phyloP scores from a whole-genome alignment of 2,329 filamentous ascomycete genomes.

The Colletotrichum lupini region DNA sequence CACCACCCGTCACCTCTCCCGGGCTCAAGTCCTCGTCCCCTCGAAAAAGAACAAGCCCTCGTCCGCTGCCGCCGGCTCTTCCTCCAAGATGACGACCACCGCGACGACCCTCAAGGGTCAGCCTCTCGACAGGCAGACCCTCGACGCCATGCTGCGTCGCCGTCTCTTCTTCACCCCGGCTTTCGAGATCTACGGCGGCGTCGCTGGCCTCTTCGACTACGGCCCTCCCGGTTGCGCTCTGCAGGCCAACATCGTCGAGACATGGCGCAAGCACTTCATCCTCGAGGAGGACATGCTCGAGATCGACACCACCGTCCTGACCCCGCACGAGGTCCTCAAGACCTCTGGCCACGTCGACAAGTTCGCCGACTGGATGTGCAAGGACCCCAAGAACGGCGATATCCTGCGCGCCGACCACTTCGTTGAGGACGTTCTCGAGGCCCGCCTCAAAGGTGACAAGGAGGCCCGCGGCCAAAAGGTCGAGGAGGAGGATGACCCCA shows the following conservation, averaged over 20 bases:
- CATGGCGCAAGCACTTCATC: conserved; percentile 94
- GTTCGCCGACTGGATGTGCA: conserved; percentile 99
- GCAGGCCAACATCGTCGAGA: conserved; percentile 87
- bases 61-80: neutral
- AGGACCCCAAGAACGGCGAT: conserved; percentile 96
- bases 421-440: conserved; percentile 92
- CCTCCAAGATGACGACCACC: conserved; percentile 57
- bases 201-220: conserved; percentile 92
- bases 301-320: conserved; percentile 93
- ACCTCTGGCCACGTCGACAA: conserved; percentile 97
- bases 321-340: conserved; percentile 93
- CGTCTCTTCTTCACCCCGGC: conserved; percentile 95
- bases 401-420: conserved; percentile 96
- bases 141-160: conserved; percentile 88
- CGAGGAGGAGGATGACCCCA: conserved; percentile 74
- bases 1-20: conserved; percentile 27
- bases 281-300: conserved; percentile 95
- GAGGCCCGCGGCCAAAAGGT: conserved; percentile 88
- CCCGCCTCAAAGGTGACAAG: conserved; percentile 88
- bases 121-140: conserved; percentile 82
- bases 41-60: conserved; percentile 28
- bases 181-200: conserved; percentile 94
- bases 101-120: conserved; percentile 88
- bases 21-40: conserved; percentile 26
- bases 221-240: conserved; percentile 89